Evolutionary conservation across 495 filamentous ascomycete species (phyloP), one percentile per base, ranked within the genome.

Genomic region (Neurospora terricola): DNA sequence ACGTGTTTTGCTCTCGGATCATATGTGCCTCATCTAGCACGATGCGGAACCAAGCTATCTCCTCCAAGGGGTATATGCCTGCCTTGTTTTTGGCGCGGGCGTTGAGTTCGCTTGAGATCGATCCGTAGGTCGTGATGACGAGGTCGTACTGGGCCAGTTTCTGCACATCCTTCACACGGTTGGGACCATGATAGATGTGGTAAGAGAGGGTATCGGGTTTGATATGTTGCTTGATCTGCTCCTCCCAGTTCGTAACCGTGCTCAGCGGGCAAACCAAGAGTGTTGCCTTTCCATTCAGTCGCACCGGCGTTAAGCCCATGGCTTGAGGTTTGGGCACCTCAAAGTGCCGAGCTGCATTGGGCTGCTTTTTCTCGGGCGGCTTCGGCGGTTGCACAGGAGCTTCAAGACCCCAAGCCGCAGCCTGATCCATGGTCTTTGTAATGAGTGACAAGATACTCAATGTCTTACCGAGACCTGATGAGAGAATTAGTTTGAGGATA

Each of bases 11-110:
- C 76, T 96, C 93, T 11, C 96, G 90, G 75, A 99, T 98, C 77
- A 90, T 91, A 82, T 99, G 96, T 16, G 94, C 96, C 81, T 99
- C 96, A 77, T 99, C 96, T 36, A 99, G 87, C 0, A 97, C 95
- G 71, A 99, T 94, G 9, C 96, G 91, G 79, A 98, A 98, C 91
- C 95, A 97, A 73, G 92, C 91, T 74, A 94, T 90, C 74, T 90
- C 84, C 40, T 89, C 88, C 43, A 98, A 81, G 0, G 94, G 92
- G 72, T 88, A 93, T 11, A 79, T 76, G 0, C 87, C 88, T 18
- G 83, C 80, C 75, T 88, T 91, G 45, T 84, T 83, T 70, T 89
- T 88, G 43, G 85, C 85, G 23, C 89, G 86, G 11, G 87, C 82
- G 40, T 83, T 86, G 30, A 91, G 87, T 76, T 98, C 96, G 69